These are phyloP conservation scores for Mycosphaerelloides madeirae DNA, from an alignment of 2,329 filamentous ascomycete species.

Conservation along the genomic window DNA sequence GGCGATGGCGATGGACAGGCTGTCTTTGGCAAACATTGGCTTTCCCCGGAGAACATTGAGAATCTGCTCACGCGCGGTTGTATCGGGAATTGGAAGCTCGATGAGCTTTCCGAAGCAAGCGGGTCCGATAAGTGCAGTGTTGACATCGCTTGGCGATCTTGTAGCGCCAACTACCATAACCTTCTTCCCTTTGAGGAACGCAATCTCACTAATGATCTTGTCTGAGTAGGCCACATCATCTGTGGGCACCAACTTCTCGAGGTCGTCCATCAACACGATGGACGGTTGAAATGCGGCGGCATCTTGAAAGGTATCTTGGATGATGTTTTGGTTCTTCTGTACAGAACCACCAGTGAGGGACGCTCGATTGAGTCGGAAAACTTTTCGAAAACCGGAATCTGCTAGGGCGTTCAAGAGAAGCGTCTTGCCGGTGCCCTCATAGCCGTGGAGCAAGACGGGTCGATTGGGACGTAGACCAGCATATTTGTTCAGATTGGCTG, in stretches of 20 bases:
- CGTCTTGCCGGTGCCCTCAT: slow-evolving; percentile 79
- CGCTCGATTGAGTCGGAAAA: slow-evolving; percentile 56
- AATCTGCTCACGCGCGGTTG: slow-evolving; percentile 66
- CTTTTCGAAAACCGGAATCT: slow-evolving; percentile 61
- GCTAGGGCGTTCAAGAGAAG: slow-evolving; percentile 66
- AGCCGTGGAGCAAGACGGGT: slow-evolving; percentile 73
- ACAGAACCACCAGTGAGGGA: slow-evolving; percentile 32
- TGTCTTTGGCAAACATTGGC: slow-evolving; percentile 46
- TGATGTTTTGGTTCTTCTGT: slow-evolving; percentile 44
- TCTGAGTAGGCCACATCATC: slow-evolving; percentile 40
- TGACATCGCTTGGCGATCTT: slow-evolving; percentile 67
- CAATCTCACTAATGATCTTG: slow-evolving; percentile 50
- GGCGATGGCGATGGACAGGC: slow-evolving; percentile 57
- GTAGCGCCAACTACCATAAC: slow-evolving; percentile 74
- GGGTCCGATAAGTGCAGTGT: slow-evolving; percentile 60
- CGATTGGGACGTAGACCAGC: slow-evolving; percentile 1
- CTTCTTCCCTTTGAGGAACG: slow-evolving; percentile 25
- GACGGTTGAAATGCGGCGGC: slow-evolving; percentile 67
- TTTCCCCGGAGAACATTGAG: slow-evolving; percentile 55
- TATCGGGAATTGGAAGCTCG: slow-evolving; percentile 72
- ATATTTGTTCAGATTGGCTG: slow-evolving; percentile 3
- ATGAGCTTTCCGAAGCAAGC: slow-evolving; percentile 65
- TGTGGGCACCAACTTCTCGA: slow-evolving; percentile 65
- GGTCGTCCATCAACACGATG: slow-evolving; percentile 71
- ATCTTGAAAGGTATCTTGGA: slow-evolving; percentile 65